Conservation (phyloP, 345 rosid genomes). For the Mangifera indica region DNA sequence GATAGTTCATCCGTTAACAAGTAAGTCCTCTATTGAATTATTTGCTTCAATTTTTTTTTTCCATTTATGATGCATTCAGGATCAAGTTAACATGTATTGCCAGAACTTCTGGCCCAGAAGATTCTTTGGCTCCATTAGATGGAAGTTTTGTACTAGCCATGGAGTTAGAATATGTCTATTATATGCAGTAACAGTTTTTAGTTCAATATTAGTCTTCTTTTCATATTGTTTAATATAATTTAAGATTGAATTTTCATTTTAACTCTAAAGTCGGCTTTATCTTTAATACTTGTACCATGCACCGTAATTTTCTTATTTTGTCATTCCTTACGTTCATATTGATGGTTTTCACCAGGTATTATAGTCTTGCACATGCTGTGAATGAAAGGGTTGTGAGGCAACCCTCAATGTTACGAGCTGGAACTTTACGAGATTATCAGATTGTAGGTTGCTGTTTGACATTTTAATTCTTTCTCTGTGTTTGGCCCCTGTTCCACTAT, state of each 20-base stretch:
- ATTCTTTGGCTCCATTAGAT: constrained; percentile 3
- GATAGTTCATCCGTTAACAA: constrained; percentile 91
- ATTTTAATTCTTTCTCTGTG: constrained; percentile 14
- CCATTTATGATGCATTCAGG: not conserved
- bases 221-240: not conserved
- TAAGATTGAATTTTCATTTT: constrained; percentile 1
- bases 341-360: constrained; percentile 58
- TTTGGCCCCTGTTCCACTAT: constrained; percentile 10
- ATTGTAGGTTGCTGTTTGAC: constrained; percentile 61
- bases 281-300: constrained; percentile 7
- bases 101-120: too few relatives aligned
- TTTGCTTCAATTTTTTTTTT: not conserved
- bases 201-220: constrained; percentile 2
- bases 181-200: constrained; percentile 3
- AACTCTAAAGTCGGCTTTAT: not conserved
- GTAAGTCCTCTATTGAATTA: constrained; percentile 44
- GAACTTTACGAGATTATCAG: constrained; percentile 97
- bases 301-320: constrained; percentile 14
- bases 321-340: constrained; percentile 7
- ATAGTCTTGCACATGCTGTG: constrained; percentile 97
- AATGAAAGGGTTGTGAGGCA: constrained; percentile 84
- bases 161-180: not conserved
- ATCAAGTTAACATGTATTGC: not conserved
- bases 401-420: constrained; percentile 94
- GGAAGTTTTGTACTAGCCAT: constrained; percentile 5